These are phyloP conservation scores for Globisporangium yorkense DNA, from an alignment of 352 stramenopile species.

Conservation along the genomic window DNA sequence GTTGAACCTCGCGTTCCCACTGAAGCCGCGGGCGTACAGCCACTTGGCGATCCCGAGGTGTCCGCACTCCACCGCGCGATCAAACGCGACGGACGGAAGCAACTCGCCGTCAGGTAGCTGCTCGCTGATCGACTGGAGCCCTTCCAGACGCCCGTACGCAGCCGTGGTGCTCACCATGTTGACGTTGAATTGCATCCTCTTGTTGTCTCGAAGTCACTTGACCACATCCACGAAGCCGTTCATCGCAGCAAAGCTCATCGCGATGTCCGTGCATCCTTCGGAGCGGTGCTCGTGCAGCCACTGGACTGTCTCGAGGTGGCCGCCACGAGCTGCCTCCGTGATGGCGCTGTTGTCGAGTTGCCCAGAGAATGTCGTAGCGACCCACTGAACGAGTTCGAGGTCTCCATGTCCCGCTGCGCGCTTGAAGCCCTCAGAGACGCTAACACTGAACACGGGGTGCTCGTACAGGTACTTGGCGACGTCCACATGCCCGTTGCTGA, in stretches of 20 bases:
- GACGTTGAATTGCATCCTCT: too few relatives aligned
- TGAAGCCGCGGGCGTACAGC: neutral
- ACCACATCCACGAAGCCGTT: neutral
- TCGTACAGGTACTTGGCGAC: neutral
- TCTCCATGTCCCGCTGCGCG: neutral
- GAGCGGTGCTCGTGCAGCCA: neutral
- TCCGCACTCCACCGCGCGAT: neutral
- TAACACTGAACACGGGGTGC: neutral
- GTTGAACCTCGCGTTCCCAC: neutral
- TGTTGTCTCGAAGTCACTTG: neutral
- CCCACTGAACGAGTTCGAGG: neutral
- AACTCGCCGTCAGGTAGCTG: neutral
- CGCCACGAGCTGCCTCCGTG: neutral
- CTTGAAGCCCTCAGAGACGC: neutral
- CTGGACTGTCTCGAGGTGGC: neutral
- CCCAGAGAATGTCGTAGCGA: neutral
- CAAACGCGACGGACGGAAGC: too few relatives aligned
- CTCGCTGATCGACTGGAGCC: neutral
- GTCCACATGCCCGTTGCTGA: neutral
- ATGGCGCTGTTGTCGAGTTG: neutral
- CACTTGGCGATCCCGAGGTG: neutral
- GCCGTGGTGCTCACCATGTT: neutral
- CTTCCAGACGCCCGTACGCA: neutral
- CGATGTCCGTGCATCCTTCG: neutral
- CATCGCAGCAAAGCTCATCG: neutral